These are phyloP conservation scores for Neurospora tetrasperma DNA, from an alignment of 495 filamentous ascomycete genomes.

Conservation along the genomic window DNA sequence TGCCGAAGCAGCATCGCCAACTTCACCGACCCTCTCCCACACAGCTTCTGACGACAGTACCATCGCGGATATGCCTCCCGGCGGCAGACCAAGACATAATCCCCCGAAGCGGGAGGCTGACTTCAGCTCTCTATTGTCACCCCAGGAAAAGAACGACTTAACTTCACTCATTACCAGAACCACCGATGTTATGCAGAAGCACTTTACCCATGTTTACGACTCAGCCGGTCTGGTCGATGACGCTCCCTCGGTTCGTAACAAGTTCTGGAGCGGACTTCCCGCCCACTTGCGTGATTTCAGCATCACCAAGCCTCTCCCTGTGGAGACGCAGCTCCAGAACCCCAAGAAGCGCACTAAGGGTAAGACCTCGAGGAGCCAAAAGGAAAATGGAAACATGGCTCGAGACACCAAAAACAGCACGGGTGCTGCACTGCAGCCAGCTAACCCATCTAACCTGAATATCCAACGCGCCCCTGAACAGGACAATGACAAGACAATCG, in stretches of 20 bases:
- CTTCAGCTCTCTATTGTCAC: constrained; percentile 20
- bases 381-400: constrained; percentile 19
- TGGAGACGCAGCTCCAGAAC: constrained; percentile 8
- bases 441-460: constrained; percentile 1
- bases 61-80: constrained; percentile 18
- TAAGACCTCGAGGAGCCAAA: constrained; percentile 1
- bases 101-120: constrained; percentile 23
- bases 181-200: constrained; percentile 39
- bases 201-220: constrained; percentile 38
- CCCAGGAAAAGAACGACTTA: constrained; percentile 21
- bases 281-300: constrained; percentile 23
- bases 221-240: constrained; percentile 12
- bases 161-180: constrained; percentile 29
- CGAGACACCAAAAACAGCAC: constrained; percentile 5
- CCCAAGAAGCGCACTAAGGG: not conserved
- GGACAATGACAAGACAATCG: constrained; percentile 12
- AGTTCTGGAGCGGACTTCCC: constrained; percentile 21
- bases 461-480: not conserved
- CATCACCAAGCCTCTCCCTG: constrained; percentile 17
- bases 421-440: not conserved
- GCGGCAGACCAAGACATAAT: constrained; percentile 10
- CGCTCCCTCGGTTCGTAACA: constrained; percentile 13
- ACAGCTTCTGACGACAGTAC: constrained; percentile 5
- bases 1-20: constrained; percentile 1
- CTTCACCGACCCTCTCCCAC: not conserved